Base-by-base conservation (phyloP, 192 early-diverging fungal genomes). In the Coemansia asiatica region DNA sequence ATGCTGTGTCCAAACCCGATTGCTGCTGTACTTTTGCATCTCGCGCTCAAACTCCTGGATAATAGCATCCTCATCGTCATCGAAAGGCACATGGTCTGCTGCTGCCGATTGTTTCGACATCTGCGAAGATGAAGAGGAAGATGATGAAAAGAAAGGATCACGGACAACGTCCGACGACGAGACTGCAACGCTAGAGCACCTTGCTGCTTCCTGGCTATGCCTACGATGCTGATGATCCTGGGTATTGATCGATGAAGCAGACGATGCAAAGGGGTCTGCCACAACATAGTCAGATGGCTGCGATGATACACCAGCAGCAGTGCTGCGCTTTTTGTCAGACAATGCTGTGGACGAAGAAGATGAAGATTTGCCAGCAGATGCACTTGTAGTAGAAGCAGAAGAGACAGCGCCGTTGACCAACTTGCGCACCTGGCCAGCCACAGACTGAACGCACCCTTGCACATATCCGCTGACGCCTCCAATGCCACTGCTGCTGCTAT, bases 1-100 rank as follows among this genome's bases (percentile, higher is more conserved):
- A 13, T 27, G 49, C 19, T 27, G 36, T 2, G 40, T 12, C 40
- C 40, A 44, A 44, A 44, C 15, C n/a, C 25, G 47, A 15, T 28
- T 54, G 66, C 33, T 49, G 33, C 50, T 33, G 70, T 67, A 76
- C 51, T 73, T 76, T 55, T 64, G 70, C 79, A 81, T 81, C 54
- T 81, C 79, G 54, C 79, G 79, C 74, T 81, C 79, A 67, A 81
- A 81, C 64, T 76, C 67, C 57, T 81, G 79, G 38, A 81, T 81
- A 22, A 81, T 81, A 10, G 74, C 67, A 29, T 81, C 79, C 36
- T 81, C 79, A 48, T 81, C 79, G 49, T 79, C 77, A 55, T 81
- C 78, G 44, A 81, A 81, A 7, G 74, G 79, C 36, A 76, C 58
- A 40, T 62, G 67, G 46, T 81, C 79, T 51, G 67, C 61, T 47